A percentile compares a stretch with the other conserved stretches of the same genome.
Conservation (phyloP, 2,329 filamentous ascomycete species). For the Neophaeococcomyces mojaviensis region DNA sequence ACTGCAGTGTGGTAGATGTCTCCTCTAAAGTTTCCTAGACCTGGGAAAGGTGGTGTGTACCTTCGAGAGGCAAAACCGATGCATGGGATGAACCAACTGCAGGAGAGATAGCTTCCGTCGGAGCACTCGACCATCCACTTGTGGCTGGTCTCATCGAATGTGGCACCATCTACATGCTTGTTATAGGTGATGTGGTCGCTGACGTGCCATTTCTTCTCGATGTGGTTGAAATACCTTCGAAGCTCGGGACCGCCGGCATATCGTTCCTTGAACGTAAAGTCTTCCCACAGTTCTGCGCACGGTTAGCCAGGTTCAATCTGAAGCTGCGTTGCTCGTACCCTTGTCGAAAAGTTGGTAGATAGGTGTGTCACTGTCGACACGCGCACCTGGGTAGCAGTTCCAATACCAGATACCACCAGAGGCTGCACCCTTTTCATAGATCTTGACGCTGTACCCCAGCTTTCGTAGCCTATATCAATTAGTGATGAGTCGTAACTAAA, state of each 20-base stretch:
- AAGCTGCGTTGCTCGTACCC: neutral
- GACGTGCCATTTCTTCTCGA: conserved; percentile 34
- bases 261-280: conserved; percentile 39
- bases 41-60: conserved; percentile 53
- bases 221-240: conserved; percentile 34
- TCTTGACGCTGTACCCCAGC: conserved; percentile 38
- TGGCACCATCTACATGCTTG: conserved; percentile 30
- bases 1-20: conserved; percentile 52
- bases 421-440: conserved; percentile 48
- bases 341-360: conserved; percentile 20
- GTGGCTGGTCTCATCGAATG: conserved; percentile 26
- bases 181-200: conserved; percentile 30
- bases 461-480: conserved; percentile 40
- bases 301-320: conserved; percentile 34
- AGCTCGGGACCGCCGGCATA: conserved; percentile 32
- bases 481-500: neutral
- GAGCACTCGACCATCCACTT: conserved; percentile 17
- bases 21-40: conserved; percentile 52
- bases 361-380: conserved; percentile 35
- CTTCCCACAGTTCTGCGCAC: conserved; percentile 33
- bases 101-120: conserved; percentile 14
- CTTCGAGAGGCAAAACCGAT: conserved; percentile 46
- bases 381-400: conserved; percentile 35
- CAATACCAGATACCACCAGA: conserved; percentile 30
- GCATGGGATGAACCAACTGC: conserved; percentile 15